A percentile compares a stretch with the other conserved stretches of the same genome.
Evolutionary conservation across 495 filamentous ascomycete genomes (phyloP).

Genomic region (Trichoderma erinaceum): DNA sequence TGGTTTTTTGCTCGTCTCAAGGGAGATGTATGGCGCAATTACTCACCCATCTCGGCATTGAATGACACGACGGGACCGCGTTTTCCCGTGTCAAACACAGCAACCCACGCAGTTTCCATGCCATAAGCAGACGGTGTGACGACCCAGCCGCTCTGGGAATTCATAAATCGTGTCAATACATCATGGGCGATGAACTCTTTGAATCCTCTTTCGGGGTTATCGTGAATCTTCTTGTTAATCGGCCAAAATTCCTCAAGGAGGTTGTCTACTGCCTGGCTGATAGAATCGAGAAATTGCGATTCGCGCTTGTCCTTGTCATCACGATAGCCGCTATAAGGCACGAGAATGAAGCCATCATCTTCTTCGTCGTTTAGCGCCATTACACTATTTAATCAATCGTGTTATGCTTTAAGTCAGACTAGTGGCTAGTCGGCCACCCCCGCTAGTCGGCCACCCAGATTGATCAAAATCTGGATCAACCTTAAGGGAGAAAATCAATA

Average conservation of each 20-base stretch:
- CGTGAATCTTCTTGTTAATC: conserved; percentile 50
- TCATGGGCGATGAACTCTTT: conserved; percentile 54
- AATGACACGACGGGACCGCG: conserved; percentile 48
- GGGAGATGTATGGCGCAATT: neutral
- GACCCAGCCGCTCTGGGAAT: conserved; percentile 43
- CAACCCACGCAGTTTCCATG: conserved; percentile 51
- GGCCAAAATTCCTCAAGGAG: conserved; percentile 34
- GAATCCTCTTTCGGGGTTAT: conserved; percentile 54
- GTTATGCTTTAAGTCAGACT: neutral
- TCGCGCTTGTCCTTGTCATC: neutral
- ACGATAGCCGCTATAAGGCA: neutral
- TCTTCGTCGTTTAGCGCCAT: conserved; percentile 21
- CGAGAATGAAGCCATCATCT: conserved; percentile 16
- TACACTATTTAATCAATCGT: neutral
- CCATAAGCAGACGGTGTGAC: conserved; percentile 52
- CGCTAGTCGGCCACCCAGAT: neutral
- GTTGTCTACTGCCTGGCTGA: conserved; percentile 33
- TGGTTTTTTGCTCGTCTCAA: neutral
- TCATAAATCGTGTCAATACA: conserved; percentile 50
- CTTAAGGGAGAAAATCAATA: no score
- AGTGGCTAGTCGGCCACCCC: no score
- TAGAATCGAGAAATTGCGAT: conserved; percentile 26
- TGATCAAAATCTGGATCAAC: no score
- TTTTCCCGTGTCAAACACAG: conserved; percentile 44
- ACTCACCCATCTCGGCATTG: conserved; percentile 52